phyloP scores from a whole-genome alignment of 495 filamentous ascomycete genomes.

The Trichoderma reesei region DNA sequence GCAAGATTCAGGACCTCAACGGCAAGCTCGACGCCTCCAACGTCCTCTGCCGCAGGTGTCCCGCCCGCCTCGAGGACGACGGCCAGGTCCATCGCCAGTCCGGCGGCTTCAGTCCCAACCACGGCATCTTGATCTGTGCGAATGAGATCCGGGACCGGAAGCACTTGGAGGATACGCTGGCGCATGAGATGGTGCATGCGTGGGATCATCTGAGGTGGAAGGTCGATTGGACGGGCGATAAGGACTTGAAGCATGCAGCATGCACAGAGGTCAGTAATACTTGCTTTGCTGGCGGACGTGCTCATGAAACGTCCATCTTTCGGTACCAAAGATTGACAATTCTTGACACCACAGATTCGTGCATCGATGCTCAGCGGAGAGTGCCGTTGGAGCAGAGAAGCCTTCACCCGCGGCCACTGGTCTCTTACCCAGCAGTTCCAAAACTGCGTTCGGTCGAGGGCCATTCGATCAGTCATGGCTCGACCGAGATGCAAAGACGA shows the following conservation, averaged over 20 bases:
- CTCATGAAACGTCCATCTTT: not conserved
- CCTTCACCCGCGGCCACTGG: constrained; percentile 74
- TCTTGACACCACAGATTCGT: constrained; percentile 53
- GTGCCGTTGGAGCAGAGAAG: constrained; percentile 82
- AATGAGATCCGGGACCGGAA: constrained; percentile 67
- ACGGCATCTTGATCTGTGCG: constrained; percentile 83
- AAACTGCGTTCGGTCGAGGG: constrained; percentile 75
- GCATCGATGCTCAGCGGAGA: constrained; percentile 87
- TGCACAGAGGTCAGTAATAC: constrained; percentile 73
- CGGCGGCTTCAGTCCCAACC: constrained; percentile 74
- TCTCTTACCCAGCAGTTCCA: constrained; percentile 86
- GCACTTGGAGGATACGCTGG: constrained; percentile 85
- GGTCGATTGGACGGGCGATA: constrained; percentile 64
- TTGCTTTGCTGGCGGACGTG: not conserved
- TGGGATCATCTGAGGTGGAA: constrained; percentile 90
- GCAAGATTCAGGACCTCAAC: constrained; percentile 68
- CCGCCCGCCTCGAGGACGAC: constrained; percentile 34
- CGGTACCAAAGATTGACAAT: not conserved
- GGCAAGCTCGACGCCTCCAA: constrained; percentile 62
- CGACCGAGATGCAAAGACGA: constrained; percentile 78
- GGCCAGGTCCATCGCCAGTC: constrained; percentile 34
- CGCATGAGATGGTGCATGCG: constrained; percentile 96
- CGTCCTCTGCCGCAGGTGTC: constrained; percentile 73
- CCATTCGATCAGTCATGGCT: constrained; percentile 61
- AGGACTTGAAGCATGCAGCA: constrained; percentile 69